Evolutionary conservation across 2,329 filamentous ascomycete species (phyloP).

Genomic region (Diaporthe ilicicola): DNA sequence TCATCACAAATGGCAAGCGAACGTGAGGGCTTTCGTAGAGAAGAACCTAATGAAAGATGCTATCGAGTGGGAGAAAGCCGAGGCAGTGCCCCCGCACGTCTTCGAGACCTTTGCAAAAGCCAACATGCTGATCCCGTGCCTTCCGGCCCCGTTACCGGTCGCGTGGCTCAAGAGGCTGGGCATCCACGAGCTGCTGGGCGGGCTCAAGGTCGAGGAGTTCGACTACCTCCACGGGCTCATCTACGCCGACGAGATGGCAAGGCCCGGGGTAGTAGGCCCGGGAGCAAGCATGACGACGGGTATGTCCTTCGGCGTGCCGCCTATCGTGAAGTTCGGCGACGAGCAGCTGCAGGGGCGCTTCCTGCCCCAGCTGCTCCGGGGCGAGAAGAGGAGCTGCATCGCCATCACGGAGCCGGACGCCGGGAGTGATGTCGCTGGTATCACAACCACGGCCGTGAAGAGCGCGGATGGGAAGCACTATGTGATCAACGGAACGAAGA

Average conservation of each 20-base stretch:
- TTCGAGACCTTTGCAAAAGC: slow-evolving; percentile 70
- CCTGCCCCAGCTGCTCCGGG: slow-evolving; percentile 72
- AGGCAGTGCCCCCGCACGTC: slow-evolving; percentile 69
- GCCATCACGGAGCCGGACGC: slow-evolving; percentile 82
- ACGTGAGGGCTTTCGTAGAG: slow-evolving; percentile 71
- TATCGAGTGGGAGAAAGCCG: slow-evolving; percentile 74
- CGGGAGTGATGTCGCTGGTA: slow-evolving; percentile 78
- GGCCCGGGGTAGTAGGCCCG: slow-evolving; percentile 72
- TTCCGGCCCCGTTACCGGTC: slow-evolving; percentile 74
- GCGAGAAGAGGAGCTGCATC: slow-evolving; percentile 74
- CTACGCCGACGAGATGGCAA: slow-evolving; percentile 75
- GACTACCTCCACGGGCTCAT: slow-evolving; percentile 77
- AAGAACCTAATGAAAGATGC: slow-evolving; percentile 69
- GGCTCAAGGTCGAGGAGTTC: slow-evolving; percentile 75
- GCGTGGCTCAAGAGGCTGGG: slow-evolving; percentile 72
- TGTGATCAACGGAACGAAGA: slow-evolving; percentile 79
- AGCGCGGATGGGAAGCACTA: slow-evolving; percentile 71
- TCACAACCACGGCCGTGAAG: slow-evolving; percentile 72
- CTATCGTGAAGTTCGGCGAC: slow-evolving; percentile 74
- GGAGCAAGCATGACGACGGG: slow-evolving; percentile 73
- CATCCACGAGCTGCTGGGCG: slow-evolving; percentile 72
- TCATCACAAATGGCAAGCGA: slow-evolving; percentile 73
- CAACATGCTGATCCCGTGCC: slow-evolving; percentile 75
- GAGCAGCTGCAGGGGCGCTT: slow-evolving; percentile 69
- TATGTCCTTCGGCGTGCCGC: slow-evolving; percentile 76